Evolutionary conservation across 140 eudicot species (phyloP), one percentile per base, ranked within the genome.

Genomic region (Bidens hawaiensis): DNA sequence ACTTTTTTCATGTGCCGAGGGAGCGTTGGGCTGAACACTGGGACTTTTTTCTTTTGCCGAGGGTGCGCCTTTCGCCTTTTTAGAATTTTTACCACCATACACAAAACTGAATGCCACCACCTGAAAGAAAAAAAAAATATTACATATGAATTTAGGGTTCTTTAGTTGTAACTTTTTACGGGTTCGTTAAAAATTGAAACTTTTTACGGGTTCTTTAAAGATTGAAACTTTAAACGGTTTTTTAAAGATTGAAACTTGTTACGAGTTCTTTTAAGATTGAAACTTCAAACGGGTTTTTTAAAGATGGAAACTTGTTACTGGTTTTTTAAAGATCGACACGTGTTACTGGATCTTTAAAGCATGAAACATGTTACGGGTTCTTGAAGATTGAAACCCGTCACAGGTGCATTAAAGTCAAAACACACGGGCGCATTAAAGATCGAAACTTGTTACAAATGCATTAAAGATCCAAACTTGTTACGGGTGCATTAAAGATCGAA

Each of bases 61-160:
- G 30, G 58, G 78, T 5, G 79, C 43, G 31, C 76, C 95, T 76
- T 72, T 73, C 57, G 25, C 53, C 79, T 87, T 84, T 6, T 78
- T 85, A 2, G 70, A 18, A 72, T 64, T 78, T 65, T 83, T 89
- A 19, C 22, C 53, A 34, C 68, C 74, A 9, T 84, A 85, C 9
- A 91, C 87, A 73, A 91, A 91, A 71, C 98, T 91, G 81, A 96
- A 82, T 15, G 83, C 91, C 21, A 87, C 85, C 40, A 85, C 96
- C 96, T 91, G 83, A 72, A 69, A 43, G 23, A 64, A 53, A 30
- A 45, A 49, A 1, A 13, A 1, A 24, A 36, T 6, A 14, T 28
- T n/a, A n/a, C n/a, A n/a, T 31, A 27, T 0, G 5, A 45, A 2
- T 31, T 31, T 4, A 38, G 42, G 41, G 13, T 36, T 36, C 42